These are phyloP conservation scores for Clarireedia monteithiana DNA, from an alignment of 2,329 filamentous ascomycete genomes.

Conservation along the genomic window DNA sequence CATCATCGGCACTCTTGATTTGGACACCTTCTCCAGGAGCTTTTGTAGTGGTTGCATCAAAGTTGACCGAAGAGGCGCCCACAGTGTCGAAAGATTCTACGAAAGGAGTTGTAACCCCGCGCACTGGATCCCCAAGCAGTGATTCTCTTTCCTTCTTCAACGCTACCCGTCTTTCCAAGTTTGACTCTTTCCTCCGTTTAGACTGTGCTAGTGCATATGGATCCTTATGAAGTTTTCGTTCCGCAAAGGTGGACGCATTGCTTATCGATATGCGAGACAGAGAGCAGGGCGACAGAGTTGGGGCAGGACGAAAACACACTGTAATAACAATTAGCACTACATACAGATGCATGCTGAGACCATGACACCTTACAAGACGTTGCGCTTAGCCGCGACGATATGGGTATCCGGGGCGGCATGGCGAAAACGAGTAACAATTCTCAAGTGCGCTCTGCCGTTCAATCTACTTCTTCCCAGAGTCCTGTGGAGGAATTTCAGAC, in stretches of 20 bases:
- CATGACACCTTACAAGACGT: slow-evolving; percentile 46
- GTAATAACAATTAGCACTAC: slow-evolving; percentile 9
- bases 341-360: background rate
- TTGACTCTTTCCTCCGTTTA: slow-evolving; percentile 75
- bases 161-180: slow-evolving; percentile 65
- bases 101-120: slow-evolving; percentile 74
- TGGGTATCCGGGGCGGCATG: slow-evolving; percentile 62
- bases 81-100: slow-evolving; percentile 71
- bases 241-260: slow-evolving; percentile 48
- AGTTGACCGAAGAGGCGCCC: slow-evolving; percentile 17
- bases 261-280: slow-evolving; percentile 58
- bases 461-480: slow-evolving; percentile 5
- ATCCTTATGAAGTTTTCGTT: slow-evolving; percentile 63
- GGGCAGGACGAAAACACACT: slow-evolving; percentile 55
- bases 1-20: slow-evolving; percentile 38
- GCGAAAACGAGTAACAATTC: slow-evolving; percentile 5
- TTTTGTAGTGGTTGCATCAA: slow-evolving; percentile 21
- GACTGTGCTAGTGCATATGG: slow-evolving; percentile 78
- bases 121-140: slow-evolving; percentile 68
- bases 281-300: slow-evolving; percentile 38
- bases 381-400: slow-evolving; percentile 50
- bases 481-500: slow-evolving; percentile 10
- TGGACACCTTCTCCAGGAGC: slow-evolving; percentile 39
- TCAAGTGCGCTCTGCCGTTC: background rate
- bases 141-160: slow-evolving; percentile 58